phyloP scores from a whole-genome alignment of 108 stramenopile genomes.

The Ochromonas danica region DNA sequence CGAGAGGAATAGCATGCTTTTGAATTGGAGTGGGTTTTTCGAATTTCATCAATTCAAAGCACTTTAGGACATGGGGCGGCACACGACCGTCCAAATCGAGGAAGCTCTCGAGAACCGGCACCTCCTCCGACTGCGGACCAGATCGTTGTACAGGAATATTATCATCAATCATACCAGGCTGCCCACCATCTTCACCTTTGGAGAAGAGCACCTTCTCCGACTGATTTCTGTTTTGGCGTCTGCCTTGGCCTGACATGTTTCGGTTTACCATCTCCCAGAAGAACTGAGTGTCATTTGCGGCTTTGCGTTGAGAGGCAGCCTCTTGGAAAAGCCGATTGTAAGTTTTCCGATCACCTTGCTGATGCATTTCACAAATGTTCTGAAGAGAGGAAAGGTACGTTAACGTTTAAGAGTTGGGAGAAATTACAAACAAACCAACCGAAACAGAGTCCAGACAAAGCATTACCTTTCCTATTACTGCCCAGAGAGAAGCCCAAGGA shows the following conservation, averaged over 20 bases:
- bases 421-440: too few species aligned
- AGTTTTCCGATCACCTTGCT: neutral
- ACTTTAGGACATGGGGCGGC: neutral
- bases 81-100: neutral
- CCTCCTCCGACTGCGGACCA: constrained; percentile 2
- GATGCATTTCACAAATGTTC: too few species aligned
- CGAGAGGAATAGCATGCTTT: constrained; percentile 39
- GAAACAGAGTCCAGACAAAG: too few species aligned
- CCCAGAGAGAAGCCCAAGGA: too few species aligned
- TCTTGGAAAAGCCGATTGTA: neutral
- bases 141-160: constrained; percentile 11
- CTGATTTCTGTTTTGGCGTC: neutral
- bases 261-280: constrained; percentile 6
- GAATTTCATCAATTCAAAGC: neutral
- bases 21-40: constrained; percentile 35
- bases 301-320: constrained; percentile 2
- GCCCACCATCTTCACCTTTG: neutral
- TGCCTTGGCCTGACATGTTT: neutral
- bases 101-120: neutral
- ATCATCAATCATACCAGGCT: neutral
- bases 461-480: too few species aligned
- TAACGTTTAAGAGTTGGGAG: too few species aligned
- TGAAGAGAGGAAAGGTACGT: too few species aligned
- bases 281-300: constrained; percentile 5
- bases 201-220: constrained; percentile 1